Base-by-base conservation (phyloP, 352 stramenopile species). In the Phytopythium delawarense region DNA sequence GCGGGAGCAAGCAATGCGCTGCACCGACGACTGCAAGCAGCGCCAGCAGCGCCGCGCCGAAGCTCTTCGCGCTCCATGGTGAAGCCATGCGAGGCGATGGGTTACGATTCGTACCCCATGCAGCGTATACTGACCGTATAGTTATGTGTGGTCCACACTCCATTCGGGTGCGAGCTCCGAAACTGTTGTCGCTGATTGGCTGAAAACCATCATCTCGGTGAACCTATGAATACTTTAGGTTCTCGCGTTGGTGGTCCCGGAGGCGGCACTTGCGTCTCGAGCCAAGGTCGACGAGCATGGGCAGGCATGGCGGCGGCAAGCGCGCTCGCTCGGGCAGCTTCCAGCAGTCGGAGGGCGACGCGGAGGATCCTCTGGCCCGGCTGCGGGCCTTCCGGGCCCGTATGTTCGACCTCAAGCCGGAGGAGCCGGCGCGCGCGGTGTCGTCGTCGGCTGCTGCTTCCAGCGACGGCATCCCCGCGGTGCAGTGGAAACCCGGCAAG, bases 341-440 rank as follows among this genome's bases (percentile, higher is more conserved):
- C 53, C 59, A 70, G 48, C 59, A 18, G 34, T 39, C 34, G 49
- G 66, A 64, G 39, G 44, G 71, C 21, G 23, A 30, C 30, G 48
- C 34, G 16, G 64, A 76, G 25, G 69, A 85, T 52, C 70, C 80
- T 7, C 69, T 57, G 59, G 57, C 80, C 61, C 71, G 79, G 6
- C 59, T 89, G 16, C 72, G 52, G 25, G 74, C 71, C 20, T 92
- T 92, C 66, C 72, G 71, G 8, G 69, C 62, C 42, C 69, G 69
- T 7, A 87, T 92, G 77, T 90, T 92, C 57, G 76, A 88, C 39
- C 39, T 75, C 20, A 72, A 67, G 25, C 55, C 61, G 49, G 59
- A 69, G 51, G 58, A 35, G 16, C 1, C 59, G 46, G 35, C 59
- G 42, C 61, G 32, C 46, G 45, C 57, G 35, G 8, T 21, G 11